Evolutionary conservation across 768 basidiomycete species (phyloP), one percentile per base, ranked within the genome.

Genomic region (Cubamyces sp.): DNA sequence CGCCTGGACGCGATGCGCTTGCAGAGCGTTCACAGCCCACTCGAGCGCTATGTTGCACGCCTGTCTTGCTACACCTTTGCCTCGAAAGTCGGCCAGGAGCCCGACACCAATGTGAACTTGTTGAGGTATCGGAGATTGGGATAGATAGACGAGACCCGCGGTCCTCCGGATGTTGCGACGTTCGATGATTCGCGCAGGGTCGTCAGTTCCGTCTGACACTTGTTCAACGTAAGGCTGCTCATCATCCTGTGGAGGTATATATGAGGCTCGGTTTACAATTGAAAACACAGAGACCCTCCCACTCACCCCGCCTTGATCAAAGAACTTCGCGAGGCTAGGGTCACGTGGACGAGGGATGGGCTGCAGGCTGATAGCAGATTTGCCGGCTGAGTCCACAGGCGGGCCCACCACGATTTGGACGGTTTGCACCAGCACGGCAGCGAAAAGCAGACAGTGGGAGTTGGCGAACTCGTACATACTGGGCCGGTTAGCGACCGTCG

Each of bases 41-140:
- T 77, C 67, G 12, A 87, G 68, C 1, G 80, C 77, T 26, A 78
- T 70, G 9, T 76, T 70, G 28, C 87, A 70, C 1, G 81, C 84
- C 42, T 80, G 74, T 26, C 73, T 72, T 3, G 81, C 86, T 40
- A 78, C 78, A 6, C 84, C 84, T 28, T 74, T 69, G 3, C 74
- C 69, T 14, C 78, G 79, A 64, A 76, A 70, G 8, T 56, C 56
- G 2, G 75, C 66, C 12, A 71, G 64, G 28, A 89, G 63, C 55
- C 84, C 75, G 64, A 91, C 72, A 12, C 87, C 88, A 34, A 90
- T 73, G 64, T 78, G 83, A 21, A 82, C 77, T 69, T 89, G 85
- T n/a, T 74, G 72, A 0, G 63, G 62, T 23, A 68, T 41, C 5
- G 60, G n/a, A 18, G 70, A 64, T 8, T 64, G 39, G 5, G 59